These are phyloP conservation scores for Nemania bipapillata DNA, from an alignment of 2,329 filamentous ascomycete genomes.

Conservation along the genomic window DNA sequence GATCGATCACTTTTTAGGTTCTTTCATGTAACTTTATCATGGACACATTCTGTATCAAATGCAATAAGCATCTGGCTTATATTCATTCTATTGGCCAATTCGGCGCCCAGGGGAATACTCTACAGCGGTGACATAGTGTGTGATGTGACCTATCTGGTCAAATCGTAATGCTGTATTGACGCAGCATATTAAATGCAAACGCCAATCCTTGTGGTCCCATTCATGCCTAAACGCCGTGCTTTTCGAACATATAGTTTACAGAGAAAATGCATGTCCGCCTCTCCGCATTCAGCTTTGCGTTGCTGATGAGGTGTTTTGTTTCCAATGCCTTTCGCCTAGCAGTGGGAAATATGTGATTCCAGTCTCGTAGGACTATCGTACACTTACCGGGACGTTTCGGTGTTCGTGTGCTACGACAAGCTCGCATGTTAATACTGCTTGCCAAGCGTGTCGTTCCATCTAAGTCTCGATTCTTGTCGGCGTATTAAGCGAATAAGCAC, in stretches of 20 bases:
- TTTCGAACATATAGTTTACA: constrained; percentile 19
- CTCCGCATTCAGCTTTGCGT: not conserved
- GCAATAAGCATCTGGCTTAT: not conserved
- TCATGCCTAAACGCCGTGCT: constrained; percentile 33
- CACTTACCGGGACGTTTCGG: not conserved
- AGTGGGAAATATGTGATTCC: not conserved
- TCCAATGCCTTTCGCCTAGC: not conserved
- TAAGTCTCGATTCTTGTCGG: not conserved
- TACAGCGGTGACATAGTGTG: not conserved
- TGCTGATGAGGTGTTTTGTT: not conserved
- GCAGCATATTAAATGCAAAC: constrained; percentile 10
- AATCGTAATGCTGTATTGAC: not conserved
- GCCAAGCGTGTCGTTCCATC: too few species aligned
- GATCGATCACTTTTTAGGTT: not conserved
- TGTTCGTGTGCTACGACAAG: not conserved
- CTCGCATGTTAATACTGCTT: not conserved
- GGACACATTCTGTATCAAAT: not conserved
- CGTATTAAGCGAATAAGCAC: not conserved
- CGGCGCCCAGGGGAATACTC: not conserved
- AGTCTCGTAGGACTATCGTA: not conserved
- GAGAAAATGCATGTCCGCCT: constrained; percentile 1
- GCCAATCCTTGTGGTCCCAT: constrained; percentile 4
- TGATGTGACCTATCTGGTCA: not conserved
- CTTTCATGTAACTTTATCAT: too few species aligned
- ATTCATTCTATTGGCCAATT: not conserved